Base-by-base conservation (phyloP, 768 basidiomycete genomes). In the Russula griseocarnosa region DNA sequence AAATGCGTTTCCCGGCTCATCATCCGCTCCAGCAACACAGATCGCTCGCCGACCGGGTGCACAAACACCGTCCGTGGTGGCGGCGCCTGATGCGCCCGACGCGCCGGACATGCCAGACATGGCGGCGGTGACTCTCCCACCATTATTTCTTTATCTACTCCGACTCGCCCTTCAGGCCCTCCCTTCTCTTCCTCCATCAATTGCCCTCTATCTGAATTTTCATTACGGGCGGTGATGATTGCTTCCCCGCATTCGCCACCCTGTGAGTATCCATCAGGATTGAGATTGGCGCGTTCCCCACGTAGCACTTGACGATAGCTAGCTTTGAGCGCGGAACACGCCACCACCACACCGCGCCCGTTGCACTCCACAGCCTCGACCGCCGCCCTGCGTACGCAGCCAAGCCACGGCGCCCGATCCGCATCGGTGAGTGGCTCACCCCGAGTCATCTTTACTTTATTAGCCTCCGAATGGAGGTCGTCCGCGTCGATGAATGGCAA, bases 401-500 rank as follows among this genome's bases (percentile, higher is more conserved):
- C 81, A 5, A 98, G 81, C 95, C 96, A 98, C 0, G 94, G 93
- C 67, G 82, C 79, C 22, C 94, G 86, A 72, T 97, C 94, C 3
- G 76, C 81, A 70, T 97, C 94, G 3, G 79, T 86, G 67, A 98
- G 77, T 5, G 94, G 88, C 26, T 78, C 74, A 0, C 93, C 93
- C 1, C 76, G 71, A 5, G 84, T 76, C 94, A 98, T 97, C 81
- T 98, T 98, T 32, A 83, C 86, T 47, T 96, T 82, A 74, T 96
- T 96, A 14, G 82, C 74, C 26, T 78, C 70, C 0, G 94, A 89
- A 72, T 98, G 95, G 32, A 97, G 79, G 66, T 89, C 86, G 72
- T 97, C 94, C 32, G 89, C 95, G 70, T 98, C 95, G 63, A 93
- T 77, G 76, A 90, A 96, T 1, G 92, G 87, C 64, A 92, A 66